A percentile compares a stretch with the other conserved stretches of the same genome.
Evolutionary conservation across 2,329 filamentous ascomycete genomes (phyloP).

Genomic region (Diaporthe ampelina): DNA sequence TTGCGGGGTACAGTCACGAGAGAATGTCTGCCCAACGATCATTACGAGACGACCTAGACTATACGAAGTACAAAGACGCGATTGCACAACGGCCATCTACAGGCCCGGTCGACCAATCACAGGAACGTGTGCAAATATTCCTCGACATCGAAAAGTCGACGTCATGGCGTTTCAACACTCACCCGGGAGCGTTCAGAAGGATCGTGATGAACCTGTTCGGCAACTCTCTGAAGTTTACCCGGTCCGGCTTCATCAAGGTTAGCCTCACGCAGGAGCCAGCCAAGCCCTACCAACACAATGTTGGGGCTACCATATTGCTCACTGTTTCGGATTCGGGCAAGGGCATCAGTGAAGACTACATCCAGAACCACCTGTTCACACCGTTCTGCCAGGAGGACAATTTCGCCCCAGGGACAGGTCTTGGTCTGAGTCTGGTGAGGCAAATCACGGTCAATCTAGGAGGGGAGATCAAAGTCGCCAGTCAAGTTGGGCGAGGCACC

Average conservation of each 20-base stretch:
- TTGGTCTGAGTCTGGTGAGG: constrained; percentile 76
- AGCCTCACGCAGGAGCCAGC: constrained; percentile 48
- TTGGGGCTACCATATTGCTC: constrained; percentile 47
- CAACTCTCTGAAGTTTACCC: constrained; percentile 67
- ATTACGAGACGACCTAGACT: constrained; percentile 11
- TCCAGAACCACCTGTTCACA: constrained; percentile 71
- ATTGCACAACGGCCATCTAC: not conserved
- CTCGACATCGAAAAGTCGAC: constrained; percentile 58
- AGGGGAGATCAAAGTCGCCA: constrained; percentile 73
- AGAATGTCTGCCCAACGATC: constrained; percentile 24
- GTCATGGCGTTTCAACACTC: constrained; percentile 64
- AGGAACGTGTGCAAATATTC: constrained; percentile 52
- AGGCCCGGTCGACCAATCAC: not conserved
- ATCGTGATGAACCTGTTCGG: constrained; percentile 69
- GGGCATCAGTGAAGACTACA: constrained; percentile 75
- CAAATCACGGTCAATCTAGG: constrained; percentile 70
- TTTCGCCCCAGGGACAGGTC: constrained; percentile 71
- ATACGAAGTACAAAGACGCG: constrained; percentile 8
- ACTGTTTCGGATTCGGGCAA: constrained; percentile 74
- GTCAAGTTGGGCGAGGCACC: constrained; percentile 52
- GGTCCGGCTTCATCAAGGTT: constrained; percentile 45
- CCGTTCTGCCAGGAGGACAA: constrained; percentile 76
- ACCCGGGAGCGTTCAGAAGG: constrained; percentile 61
- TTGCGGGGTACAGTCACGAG: constrained; percentile 52
- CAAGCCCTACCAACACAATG: constrained; percentile 39